Evolutionary conservation across 306 rosid species (phyloP), one percentile per base, ranked within the genome.

Genomic region (Begonia fuchsioides): DNA sequence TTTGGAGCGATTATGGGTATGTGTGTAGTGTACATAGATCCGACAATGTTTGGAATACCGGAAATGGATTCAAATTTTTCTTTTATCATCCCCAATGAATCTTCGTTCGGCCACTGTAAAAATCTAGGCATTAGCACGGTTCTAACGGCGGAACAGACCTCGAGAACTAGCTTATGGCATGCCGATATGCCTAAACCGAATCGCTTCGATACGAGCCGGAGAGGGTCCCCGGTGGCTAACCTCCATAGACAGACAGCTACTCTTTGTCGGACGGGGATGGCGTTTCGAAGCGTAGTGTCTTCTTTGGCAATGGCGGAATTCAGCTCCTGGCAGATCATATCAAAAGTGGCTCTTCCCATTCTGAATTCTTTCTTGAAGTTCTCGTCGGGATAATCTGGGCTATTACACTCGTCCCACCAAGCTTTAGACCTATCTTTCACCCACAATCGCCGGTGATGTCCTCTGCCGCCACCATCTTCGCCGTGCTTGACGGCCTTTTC

Each of bases 361-460:
- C 98, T 62, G 20, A 92, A 92, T 3, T 85, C 93, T 59, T 92
- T 82, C 55, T 58, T 85, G 60, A 92, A 92, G 3, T 85, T 87
- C 49, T 68, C 62, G 12, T 92, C 96, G 11, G 98, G 96, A 35
- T 72, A 92, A 69, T 77, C 87, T 0, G 80, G 85, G 5, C 60
- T 69, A 61, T 85, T 85, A 55, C 93, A 92, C 57, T 79, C 86
- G 62, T 92, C 94, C 98, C 98, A 92, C 98, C 98, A 92, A 1
- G 95, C 93, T 9, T 81, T 86, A 1, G 98, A 88, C 47, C 98
- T 72, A 61, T 92, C 94, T 56, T 82, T 92, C 43, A 92, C 96
- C 98, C 98, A 92, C 3, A 92, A 58, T 57, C 98, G 52, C 57
- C 96, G 52, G 19, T 79, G 87, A 1, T 57, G 76, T 2, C 59